A percentile compares a stretch with the other conserved stretches of the same genome.
Conservation (phyloP, 768 basidiomycete genomes). For the Boletus edulis region DNA sequence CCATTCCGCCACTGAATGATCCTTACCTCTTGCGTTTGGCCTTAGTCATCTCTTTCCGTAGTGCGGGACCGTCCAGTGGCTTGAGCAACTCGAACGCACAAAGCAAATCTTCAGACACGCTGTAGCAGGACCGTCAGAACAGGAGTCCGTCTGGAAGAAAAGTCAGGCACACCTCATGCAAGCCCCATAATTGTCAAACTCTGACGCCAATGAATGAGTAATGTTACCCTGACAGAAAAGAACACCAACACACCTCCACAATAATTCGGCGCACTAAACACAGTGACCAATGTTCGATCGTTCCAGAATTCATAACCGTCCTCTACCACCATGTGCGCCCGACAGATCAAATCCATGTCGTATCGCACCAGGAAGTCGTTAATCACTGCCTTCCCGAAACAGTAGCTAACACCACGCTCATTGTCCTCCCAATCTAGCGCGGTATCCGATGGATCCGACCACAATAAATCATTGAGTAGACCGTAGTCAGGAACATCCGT, state of each 20-base stretch:
- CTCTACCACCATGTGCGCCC: slow-evolving; percentile 99
- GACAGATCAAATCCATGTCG: slow-evolving; percentile 99
- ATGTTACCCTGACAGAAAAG: slow-evolving; percentile 2
- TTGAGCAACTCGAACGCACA: slow-evolving; percentile 98
- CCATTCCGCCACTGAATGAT: neutral
- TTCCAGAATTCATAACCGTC: slow-evolving; percentile 99
- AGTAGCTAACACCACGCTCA: slow-evolving; percentile 97
- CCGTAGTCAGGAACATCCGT: slow-evolving; percentile 99
- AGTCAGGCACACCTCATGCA: slow-evolving; percentile 74
- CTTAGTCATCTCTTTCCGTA: slow-evolving; percentile 98
- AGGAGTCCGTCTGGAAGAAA: neutral
- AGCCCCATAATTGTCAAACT: slow-evolving; percentile 94
- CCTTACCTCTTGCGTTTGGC: slow-evolving; percentile 93
- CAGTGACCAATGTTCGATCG: slow-evolving; percentile 95
- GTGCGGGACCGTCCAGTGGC: slow-evolving; percentile 88
- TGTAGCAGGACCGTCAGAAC: slow-evolving; percentile 30
- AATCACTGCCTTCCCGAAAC: slow-evolving; percentile 97
- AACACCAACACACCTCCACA: slow-evolving; percentile 75
- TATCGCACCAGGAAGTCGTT: slow-evolving; percentile 93
- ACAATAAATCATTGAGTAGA: slow-evolving; percentile 92
- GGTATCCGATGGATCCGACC: slow-evolving; percentile 98
- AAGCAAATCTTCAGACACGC: slow-evolving; percentile 94
- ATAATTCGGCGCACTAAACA: slow-evolving; percentile 97
- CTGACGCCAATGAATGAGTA: slow-evolving; percentile 38
- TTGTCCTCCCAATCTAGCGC: slow-evolving; percentile 99